Base-by-base conservation (phyloP, 148 eudicot genomes). In the Salicornia ramosissima region DNA sequence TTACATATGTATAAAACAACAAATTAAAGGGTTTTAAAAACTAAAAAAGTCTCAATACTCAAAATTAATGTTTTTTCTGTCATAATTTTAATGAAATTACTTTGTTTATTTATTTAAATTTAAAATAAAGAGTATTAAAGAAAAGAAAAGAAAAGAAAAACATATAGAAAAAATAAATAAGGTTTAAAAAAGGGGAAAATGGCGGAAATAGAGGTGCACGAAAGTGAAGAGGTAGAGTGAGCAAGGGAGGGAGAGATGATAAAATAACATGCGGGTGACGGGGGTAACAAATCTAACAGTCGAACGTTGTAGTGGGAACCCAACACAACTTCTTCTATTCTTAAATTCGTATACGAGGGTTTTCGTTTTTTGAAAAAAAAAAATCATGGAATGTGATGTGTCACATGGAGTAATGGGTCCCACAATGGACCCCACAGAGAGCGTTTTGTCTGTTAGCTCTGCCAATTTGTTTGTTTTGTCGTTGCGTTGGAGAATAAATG, bases 241-340 rank as follows among this genome's bases (percentile, higher is more conserved):
- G 73, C 22, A 43, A 52, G 49, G 53, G 22, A 6, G 51, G 16
- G 67, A 16, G 71, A 50, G 49, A 18, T 53, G 79, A 68, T 65
- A 79, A 61, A 67, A 40, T 66, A 66, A 75, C 76, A 2, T 30
- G 74, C 0, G 30, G 62, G 77, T 72, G 80, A 64, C 11, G 50
- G 40, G 64, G 26, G 26, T 0, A 34, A 26, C 50, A 43, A 64
- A 73, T 49, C 65, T 64, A 13, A 76, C 77, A 82, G 82, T 82
- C 85, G 85, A 75, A 75, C 85, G 85, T 82, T 82, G 73, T 39
- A 79, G 63, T 78, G 73, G 49, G 77, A 69, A 65, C 69, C 31
- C 71, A 8, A 26, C 67, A 7, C 25, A 26, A 25, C 28, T 61
- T 69, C 56, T 58, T 34, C n/a, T n/a, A n/a, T n/a, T n/a, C n/a